Evolutionary conservation across 768 basidiomycete species (phyloP).

Genomic region (Tephrocybe sp.): DNA sequence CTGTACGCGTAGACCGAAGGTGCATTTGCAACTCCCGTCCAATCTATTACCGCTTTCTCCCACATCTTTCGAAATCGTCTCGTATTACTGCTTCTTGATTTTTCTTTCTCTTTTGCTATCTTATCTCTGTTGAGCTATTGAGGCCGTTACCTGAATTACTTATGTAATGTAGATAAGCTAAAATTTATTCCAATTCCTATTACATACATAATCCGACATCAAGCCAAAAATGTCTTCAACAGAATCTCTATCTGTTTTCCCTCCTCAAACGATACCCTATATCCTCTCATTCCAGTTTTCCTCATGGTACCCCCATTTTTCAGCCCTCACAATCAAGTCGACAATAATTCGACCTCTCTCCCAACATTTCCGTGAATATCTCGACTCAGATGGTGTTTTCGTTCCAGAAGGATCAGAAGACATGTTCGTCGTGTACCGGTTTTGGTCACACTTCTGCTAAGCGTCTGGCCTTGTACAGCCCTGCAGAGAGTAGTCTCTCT

Average conservation of each 20-base stretch:
- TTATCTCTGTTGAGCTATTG: too few relatives aligned
- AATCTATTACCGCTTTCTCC: too few relatives aligned
- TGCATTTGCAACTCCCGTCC: too few relatives aligned
- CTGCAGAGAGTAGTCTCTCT: slow-evolving; percentile 54
- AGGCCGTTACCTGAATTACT: too few relatives aligned
- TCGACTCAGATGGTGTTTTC: slow-evolving; percentile 83
- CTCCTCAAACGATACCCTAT: slow-evolving; percentile 46
- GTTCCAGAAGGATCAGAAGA: slow-evolving; percentile 83
- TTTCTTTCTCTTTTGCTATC: too few relatives aligned
- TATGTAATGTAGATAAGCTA: too few relatives aligned
- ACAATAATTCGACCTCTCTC: slow-evolving; percentile 72
- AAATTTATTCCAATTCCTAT: too few relatives aligned
- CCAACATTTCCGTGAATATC: slow-evolving; percentile 63
- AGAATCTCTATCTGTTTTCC: slow-evolving; percentile 42
- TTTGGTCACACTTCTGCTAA: background rate
- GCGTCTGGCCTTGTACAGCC: slow-evolving; percentile 37
- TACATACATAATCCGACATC: background rate
- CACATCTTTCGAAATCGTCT: too few relatives aligned
- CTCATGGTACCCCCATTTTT: slow-evolving; percentile 78
- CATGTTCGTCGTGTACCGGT: slow-evolving; percentile 43
- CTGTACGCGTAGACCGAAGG: too few relatives aligned
- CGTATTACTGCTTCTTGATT: too few relatives aligned
- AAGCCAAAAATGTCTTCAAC: slow-evolving; percentile 10
- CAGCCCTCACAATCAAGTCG: slow-evolving; percentile 64
- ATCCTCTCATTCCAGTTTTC: slow-evolving; percentile 81